Evolutionary conservation across 192 early-diverging fungal species (phyloP), one percentile per base, ranked within the genome.

Genomic region (Backusella westeae): DNA sequence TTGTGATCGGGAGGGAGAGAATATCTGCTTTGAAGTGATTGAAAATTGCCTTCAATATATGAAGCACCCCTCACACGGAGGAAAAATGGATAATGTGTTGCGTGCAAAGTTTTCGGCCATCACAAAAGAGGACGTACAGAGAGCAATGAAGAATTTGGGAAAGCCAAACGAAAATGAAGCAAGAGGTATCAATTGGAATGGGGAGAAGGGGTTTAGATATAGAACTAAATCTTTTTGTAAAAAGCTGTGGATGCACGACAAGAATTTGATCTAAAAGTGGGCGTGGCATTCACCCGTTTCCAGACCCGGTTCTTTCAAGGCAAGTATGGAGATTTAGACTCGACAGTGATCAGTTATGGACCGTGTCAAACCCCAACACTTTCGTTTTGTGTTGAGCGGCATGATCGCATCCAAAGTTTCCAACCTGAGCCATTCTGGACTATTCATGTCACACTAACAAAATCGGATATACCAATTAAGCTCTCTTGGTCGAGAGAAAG

Each of bases 231-330:
- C 17, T 72, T 49, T 29, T 44, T 44, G 42, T 44, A 17, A 44
- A 9, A 69, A 81, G 85, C 86, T 10, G 86, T 87, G 35, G 86
- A 87, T 75, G 86, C 88, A 17, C 63, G 86, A 41, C 86, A 87
- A 34, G 86, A 87, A 66, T 69, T 87, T 0, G 86, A 87, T 84
- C 36, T 87, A 34, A 88, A 88, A 36, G 86, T 87, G 6, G 85
- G 85, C 39, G 78, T 80, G 6, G 75, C 77, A 3, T 83, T 83
- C 29, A 81, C 78, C 19, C 75, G 80, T n/a, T 87, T 87, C 34
- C 86, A 87, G 70, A 87, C 86, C 8, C 63, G 76, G 17, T 87
- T 86, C 12, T 87, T 87, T 52, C 88, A 87, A 78, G 88, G 88
- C 59, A 87, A 88, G 75, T 87, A 87, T 46, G 86, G 86, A 34